These are phyloP conservation scores for Asterionellopsis glacialis DNA, from an alignment of 108 stramenopile species.

Conservation along the genomic window DNA sequence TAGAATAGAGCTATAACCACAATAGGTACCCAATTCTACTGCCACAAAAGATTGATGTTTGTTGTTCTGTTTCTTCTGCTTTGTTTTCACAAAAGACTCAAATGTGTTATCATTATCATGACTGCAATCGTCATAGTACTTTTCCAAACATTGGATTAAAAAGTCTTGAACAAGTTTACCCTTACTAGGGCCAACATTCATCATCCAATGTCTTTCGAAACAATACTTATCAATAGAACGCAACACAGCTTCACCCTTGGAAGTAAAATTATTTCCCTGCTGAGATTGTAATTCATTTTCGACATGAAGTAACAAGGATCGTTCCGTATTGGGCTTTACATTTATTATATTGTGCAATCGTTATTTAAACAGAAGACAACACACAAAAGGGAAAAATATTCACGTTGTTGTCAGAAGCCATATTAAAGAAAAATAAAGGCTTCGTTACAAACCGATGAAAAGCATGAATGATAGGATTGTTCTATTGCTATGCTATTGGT, in stretches of 20 bases:
- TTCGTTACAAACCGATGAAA: no score
- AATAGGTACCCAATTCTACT: conserved; percentile 87
- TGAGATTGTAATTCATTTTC: conserved; percentile 22
- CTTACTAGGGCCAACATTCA: conserved; percentile 86
- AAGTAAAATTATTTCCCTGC: conserved; percentile 6
- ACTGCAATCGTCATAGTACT: not conserved
- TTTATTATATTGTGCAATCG: no score
- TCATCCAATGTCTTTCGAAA: conserved; percentile 84
- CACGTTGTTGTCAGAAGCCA: no score
- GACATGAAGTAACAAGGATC: conserved; percentile 53
- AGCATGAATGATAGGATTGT: no score
- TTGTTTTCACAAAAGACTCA: conserved; percentile 7
- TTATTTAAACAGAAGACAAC: no score
- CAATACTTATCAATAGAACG: conserved; percentile 69
- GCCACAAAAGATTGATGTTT: conserved; percentile 23
- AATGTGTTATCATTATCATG: no score
- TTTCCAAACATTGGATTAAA: conserved; percentile 16
- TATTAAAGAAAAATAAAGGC: no score
- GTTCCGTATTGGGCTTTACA: conserved; percentile 30
- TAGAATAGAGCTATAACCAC: conserved; percentile 75
- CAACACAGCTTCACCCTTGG: conserved; percentile 22
- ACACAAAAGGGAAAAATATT: no score
- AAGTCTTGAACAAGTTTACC: conserved; percentile 34
- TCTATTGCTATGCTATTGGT: no score
- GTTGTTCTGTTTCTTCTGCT: conserved; percentile 1